A percentile compares a stretch with the other conserved stretches of the same genome.
Evolutionary conservation across 108 stramenopile genomes (phyloP).

Genomic region (Hondaea fermentalgiana): DNA sequence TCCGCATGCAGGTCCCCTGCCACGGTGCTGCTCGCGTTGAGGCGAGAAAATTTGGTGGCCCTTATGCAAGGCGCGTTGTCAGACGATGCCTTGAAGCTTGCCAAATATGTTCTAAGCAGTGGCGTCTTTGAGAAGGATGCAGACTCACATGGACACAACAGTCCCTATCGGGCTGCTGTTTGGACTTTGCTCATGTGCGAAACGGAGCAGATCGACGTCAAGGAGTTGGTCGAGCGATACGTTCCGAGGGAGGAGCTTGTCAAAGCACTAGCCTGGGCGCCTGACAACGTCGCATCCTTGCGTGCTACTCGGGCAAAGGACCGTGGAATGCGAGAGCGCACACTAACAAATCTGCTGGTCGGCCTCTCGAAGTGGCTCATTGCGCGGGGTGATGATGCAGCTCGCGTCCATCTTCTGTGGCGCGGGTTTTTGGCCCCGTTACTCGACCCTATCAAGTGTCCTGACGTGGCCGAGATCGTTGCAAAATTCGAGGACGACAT

Average conservation of each 20-base stretch:
- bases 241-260: background rate
- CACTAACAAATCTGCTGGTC: background rate
- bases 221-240: background rate
- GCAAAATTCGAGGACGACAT: background rate
- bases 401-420: background rate
- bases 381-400: background rate
- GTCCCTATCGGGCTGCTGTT: background rate
- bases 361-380: constrained; percentile 6
- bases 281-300: background rate
- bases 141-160: background rate
- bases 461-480: background rate
- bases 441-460: background rate
- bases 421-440: background rate
- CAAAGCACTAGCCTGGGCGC: background rate
- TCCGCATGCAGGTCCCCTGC: constrained; percentile 16
- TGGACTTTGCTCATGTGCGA: constrained; percentile 15
- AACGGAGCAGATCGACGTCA: background rate
- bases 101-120: background rate
- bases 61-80: background rate
- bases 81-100: constrained; percentile 6
- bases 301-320: constrained; percentile 5
- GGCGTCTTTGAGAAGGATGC: background rate
- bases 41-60: background rate
- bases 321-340: background rate
- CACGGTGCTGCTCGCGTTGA: background rate